These are phyloP conservation scores for Ananas comosus DNA, from an alignment of 176 grass and related monocot genomes.

Conservation along the genomic window DNA sequence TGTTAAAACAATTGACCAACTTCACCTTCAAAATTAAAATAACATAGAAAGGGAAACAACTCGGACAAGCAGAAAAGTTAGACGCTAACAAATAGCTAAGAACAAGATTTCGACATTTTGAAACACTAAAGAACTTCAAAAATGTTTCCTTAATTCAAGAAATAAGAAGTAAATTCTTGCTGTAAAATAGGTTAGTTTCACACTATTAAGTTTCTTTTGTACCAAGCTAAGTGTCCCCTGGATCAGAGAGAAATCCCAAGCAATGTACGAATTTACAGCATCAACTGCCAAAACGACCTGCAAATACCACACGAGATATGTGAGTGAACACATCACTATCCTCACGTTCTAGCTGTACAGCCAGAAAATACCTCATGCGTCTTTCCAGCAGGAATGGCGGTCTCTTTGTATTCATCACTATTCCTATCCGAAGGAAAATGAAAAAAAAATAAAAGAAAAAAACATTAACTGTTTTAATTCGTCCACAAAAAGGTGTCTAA, in stretches of 20 bases:
- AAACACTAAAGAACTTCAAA: not conserved
- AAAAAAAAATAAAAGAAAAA: conserved; percentile 1
- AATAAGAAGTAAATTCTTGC: too few species aligned
- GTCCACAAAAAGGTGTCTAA: not conserved
- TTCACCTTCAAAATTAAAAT: conserved; percentile 13
- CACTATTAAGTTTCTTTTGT: not conserved
- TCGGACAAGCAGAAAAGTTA: not conserved
- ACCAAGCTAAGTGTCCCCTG: conserved; percentile 77
- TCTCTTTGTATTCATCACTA: conserved; percentile 73
- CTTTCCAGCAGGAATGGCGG: conserved; percentile 78
- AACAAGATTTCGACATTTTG: not conserved
- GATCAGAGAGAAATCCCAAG: conserved; percentile 92
- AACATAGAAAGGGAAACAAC: not conserved
- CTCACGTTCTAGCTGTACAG: not conserved
- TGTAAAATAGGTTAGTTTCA: too few species aligned
- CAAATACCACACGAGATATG: conserved; percentile 21
- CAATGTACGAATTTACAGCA: conserved; percentile 93
- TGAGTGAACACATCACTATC: not conserved
- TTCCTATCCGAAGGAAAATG: conserved; percentile 41
- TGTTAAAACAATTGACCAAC: conserved; percentile 15
- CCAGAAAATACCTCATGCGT: conserved; percentile 67
- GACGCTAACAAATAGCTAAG: conserved; percentile 4
- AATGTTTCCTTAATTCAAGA: too few species aligned
- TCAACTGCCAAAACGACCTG: conserved; percentile 87
- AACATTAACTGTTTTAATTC: not conserved